Base-by-base conservation (phyloP, 2,329 filamentous ascomycete genomes). In the Scedosporium apiospermum region DNA sequence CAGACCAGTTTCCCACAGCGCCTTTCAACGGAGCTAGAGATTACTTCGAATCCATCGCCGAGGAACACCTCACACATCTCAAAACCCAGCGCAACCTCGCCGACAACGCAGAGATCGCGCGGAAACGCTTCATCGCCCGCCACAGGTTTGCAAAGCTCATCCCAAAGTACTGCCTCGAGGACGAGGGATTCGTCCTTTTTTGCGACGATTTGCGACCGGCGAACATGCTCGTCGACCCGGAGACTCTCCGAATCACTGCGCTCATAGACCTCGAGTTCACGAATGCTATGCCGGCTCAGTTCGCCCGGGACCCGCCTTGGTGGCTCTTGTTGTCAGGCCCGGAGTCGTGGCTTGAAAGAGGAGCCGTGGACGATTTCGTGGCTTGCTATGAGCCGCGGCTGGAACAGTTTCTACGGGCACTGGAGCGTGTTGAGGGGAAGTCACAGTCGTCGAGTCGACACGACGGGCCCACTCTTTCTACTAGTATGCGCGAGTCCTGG, bases 251-350 rank as follows among this genome's bases (percentile, higher is more conserved):
- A 6, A 74, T 78, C 51, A 75, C 68, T 0, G 75, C 73, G 1
- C 66, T 76, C 18, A 64, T 78, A 49, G 75, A 78, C 63, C 68
- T 72, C 23, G 75, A 77, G 66, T 78, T 76, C 57, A 75, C 75
- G 55, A 75, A 79, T 64, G 66, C 67, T 58, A 73, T 76, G 71
- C 76, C 75, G 1, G 67, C 69, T 2, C 72, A 77, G 64, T 77
- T 73, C 64, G 61, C 71, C 1, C 72, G 72, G 62, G 73, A 75
- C 30, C 69, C 70, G 60, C 74, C 76, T 21, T 76, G 72, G 72
- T 78, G 75, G 75, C 69, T 78, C 3, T 63, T 78, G 51, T 57
- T 71, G 6, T 51, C 63, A n/a, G 63, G 66, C 1, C 69, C 69
- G 14, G 68, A 67, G 1, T 14, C 60, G 1, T 69, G 66, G 67